Conservation (phyloP, 140 eudicot species). For the Bidens hawaiensis region DNA sequence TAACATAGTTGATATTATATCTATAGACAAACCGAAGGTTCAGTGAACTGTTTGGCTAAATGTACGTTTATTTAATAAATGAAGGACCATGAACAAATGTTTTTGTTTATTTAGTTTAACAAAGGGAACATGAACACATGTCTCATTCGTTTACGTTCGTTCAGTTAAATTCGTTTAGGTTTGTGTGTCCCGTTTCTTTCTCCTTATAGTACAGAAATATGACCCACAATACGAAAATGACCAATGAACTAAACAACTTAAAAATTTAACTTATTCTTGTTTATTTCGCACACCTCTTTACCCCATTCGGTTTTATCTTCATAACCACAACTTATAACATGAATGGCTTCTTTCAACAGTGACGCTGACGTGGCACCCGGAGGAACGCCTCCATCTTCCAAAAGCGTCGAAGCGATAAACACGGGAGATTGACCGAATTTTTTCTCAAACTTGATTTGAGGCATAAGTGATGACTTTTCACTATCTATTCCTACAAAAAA, state of each 20-base stretch:
- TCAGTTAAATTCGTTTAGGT: no score
- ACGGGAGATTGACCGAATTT: conserved; percentile 97
- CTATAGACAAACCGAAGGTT: no score
- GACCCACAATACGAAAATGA: background rate
- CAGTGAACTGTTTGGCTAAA: no score
- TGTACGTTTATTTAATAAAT: no score
- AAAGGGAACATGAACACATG: no score
- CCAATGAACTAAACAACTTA: background rate
- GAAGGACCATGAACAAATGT: no score
- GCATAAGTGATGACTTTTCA: conserved; percentile 86
- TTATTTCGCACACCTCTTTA: conserved; percentile 63
- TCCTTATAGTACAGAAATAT: background rate
- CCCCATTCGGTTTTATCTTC: conserved; percentile 99
- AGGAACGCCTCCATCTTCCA: conserved; percentile 87
- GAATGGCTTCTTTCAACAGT: conserved; percentile 96
- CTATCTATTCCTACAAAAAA: conserved; percentile 71
- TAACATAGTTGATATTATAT: background rate
- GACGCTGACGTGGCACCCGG: conserved; percentile 80
- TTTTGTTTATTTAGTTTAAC: no score
- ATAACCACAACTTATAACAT: conserved; percentile 97
- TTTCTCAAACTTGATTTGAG: conserved; percentile 97
- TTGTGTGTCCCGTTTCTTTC: background rate
- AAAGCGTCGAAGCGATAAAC: conserved; percentile 82
- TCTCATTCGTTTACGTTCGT: no score
- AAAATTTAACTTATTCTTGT: background rate